Evolutionary conservation across 441 rosid genomes (phyloP).

Genomic region (Populus trichocarpa): DNA sequence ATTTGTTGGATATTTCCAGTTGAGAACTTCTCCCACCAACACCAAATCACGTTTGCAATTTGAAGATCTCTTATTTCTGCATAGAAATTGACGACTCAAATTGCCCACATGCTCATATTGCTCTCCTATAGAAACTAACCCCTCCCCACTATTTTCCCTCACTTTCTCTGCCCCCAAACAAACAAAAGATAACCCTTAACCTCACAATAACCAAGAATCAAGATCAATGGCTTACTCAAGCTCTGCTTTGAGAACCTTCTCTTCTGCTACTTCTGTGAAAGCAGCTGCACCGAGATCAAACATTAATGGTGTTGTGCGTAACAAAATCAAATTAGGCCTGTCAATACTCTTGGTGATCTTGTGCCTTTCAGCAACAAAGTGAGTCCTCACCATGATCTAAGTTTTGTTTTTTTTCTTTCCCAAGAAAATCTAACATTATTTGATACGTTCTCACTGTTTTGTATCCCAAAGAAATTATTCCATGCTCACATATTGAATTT

Average conservation of each 20-base stretch:
- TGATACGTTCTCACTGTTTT: too few species aligned
- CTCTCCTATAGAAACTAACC: background rate
- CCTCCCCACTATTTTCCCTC: background rate
- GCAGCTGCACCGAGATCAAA: constrained; percentile 12
- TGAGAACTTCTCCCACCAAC: too few species aligned
- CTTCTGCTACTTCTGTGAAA: constrained; percentile 5
- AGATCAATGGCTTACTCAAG: constrained; percentile 33
- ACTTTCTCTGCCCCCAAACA: constrained; percentile 16
- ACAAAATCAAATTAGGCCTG: too few species aligned
- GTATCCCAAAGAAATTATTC: too few species aligned
- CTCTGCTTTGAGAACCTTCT: constrained; percentile 26
- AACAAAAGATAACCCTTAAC: background rate
- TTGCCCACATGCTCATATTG: too few species aligned
- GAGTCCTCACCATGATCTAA: background rate
- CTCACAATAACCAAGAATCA: background rate
- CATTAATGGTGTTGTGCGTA: background rate
- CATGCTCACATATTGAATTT: background rate
- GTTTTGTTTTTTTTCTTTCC: constrained; percentile 1
- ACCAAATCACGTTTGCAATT: background rate
- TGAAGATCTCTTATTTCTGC: too few species aligned
- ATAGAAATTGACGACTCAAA: background rate
- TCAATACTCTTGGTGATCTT: constrained; percentile 71
- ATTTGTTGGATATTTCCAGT: too few species aligned
- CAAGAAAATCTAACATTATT: background rate
- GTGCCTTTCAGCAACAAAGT: constrained; percentile 83